Percentiles rank a stretch among this genome's conserved stretches.
phyloP scores from a whole-genome alignment of 257 asterid genomes.

The Solanum sitiens region DNA sequence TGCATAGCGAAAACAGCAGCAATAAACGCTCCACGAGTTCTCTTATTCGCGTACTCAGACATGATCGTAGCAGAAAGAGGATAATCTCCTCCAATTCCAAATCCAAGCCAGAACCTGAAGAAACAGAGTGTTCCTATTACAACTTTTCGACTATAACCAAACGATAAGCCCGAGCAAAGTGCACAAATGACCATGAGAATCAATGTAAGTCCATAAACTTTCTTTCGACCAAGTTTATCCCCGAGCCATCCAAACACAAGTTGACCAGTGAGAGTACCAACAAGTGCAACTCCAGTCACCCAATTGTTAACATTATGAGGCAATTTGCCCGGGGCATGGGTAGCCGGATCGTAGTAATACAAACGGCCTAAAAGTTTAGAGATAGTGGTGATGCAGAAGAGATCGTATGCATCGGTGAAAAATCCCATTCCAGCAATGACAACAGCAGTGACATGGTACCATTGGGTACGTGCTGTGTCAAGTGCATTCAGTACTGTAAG shows the following conservation, averaged over 20 bases:
- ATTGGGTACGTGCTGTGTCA: conserved; percentile 51
- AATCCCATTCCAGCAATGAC: conserved; percentile 63
- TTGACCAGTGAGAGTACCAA: conserved; percentile 53
- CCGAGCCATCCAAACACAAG: conserved; percentile 78
- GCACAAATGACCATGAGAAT: conserved; percentile 47
- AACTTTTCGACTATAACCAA: conserved; percentile 27
- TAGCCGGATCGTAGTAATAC: conserved; percentile 24
- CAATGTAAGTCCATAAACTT: conserved; percentile 53
- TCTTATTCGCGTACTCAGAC: conserved; percentile 61
- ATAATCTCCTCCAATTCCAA: conserved; percentile 72
- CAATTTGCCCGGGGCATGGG: conserved; percentile 29
- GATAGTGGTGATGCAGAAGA: conserved; percentile 38
- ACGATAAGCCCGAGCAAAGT: conserved; percentile 48
- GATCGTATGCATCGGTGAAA: conserved; percentile 61
- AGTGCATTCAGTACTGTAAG: conserved; percentile 53
- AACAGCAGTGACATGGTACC: conserved; percentile 56
- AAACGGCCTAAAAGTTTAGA: conserved; percentile 38
- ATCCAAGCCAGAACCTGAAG: conserved; percentile 65
- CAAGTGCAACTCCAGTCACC: conserved; percentile 55
- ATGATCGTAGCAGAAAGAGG: conserved; percentile 70
- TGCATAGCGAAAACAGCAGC: conserved; percentile 76
- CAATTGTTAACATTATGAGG: conserved; percentile 37
- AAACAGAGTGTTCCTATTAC: conserved; percentile 60
- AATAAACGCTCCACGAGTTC: conserved; percentile 56
- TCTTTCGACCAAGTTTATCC: conserved; percentile 58